These are phyloP conservation scores for Jatropha multifida DNA, from an alignment of 441 rosid genomes.

Conservation along the genomic window DNA sequence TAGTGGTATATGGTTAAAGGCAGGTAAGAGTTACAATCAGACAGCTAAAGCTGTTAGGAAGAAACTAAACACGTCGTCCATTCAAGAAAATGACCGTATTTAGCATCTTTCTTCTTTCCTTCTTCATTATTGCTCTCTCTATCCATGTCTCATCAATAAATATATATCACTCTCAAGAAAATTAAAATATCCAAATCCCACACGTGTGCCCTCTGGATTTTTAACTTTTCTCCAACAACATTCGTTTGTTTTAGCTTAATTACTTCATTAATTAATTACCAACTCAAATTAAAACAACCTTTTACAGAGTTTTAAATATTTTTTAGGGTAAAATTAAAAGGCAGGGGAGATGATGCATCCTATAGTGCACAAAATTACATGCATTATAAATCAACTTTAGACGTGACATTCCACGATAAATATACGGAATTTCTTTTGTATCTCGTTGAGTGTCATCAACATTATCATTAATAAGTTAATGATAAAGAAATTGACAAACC, in stretches of 20 bases:
- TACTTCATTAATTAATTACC: neutral
- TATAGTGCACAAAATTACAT: neutral
- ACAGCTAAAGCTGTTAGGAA: constrained; percentile 44
- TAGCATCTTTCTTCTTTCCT: neutral
- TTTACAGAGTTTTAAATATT: neutral
- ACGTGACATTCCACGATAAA: constrained; percentile 11
- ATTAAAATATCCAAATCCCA: constrained; percentile 10
- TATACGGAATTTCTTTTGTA: neutral
- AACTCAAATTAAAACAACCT: too few species aligned
- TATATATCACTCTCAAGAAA: neutral
- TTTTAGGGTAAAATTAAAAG: neutral
- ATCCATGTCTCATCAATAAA: constrained; percentile 2
- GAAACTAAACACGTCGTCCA: constrained; percentile 31
- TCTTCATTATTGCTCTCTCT: constrained; percentile 1
- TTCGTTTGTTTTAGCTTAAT: too few species aligned
- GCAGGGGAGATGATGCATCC: too few species aligned
- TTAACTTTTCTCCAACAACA: too few species aligned
- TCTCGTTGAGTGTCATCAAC: too few species aligned
- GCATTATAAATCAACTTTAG: neutral
- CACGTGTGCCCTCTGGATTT: constrained; percentile 15
- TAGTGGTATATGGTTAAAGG: constrained; percentile 8
- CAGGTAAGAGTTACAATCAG: constrained; percentile 43
- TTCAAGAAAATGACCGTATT: constrained; percentile 33
- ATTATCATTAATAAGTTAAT: too few species aligned
- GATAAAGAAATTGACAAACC: too few species aligned